Percentiles rank a stretch among this genome's conserved stretches.
These are phyloP conservation scores for Aegilops speltoides DNA, from an alignment of 176 grass and related monocot species.

Conservation along the genomic window DNA sequence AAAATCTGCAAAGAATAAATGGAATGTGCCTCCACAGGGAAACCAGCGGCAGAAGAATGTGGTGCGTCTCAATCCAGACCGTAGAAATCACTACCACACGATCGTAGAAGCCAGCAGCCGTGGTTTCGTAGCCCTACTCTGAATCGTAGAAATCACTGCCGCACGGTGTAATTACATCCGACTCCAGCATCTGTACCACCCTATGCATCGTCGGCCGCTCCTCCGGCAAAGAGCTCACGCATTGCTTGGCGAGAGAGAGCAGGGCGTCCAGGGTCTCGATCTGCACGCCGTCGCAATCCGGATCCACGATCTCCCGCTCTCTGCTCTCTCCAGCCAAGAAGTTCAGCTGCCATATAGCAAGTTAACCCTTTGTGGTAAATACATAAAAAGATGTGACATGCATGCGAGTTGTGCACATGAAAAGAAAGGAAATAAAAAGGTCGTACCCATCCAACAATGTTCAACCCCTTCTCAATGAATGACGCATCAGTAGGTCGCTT, in stretches of 20 bases:
- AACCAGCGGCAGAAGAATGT: constrained; percentile 20
- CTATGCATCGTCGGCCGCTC: constrained; percentile 97
- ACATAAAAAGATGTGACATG: neutral
- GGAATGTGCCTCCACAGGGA: constrained; percentile 50
- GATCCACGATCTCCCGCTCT: constrained; percentile 88
- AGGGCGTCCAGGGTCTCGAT: constrained; percentile 86
- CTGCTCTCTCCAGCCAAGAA: constrained; percentile 72
- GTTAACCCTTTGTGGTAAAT: neutral
- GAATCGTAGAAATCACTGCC: constrained; percentile 99
- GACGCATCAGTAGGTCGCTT: constrained; percentile 94
- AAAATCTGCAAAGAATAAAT: constrained; percentile 79
- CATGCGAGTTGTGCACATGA: neutral
- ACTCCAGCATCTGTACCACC: constrained; percentile 95
- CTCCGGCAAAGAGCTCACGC: constrained; percentile 81
- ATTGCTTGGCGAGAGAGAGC: constrained; percentile 89
- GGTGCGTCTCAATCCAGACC: constrained; percentile 55
- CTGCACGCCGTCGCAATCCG: constrained; percentile 84
- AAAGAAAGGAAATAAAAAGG: neutral
- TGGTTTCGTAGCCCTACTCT: constrained; percentile 45
- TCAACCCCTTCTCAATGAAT: constrained; percentile 97
- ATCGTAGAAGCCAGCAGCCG: neutral
- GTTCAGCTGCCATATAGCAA: constrained; percentile 64
- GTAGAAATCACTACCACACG: constrained; percentile 44
- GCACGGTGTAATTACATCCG: constrained; percentile 96
- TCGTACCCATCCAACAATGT: constrained; percentile 99